Evolutionary conservation across 352 stramenopile genomes (phyloP).

Genomic region (Phytophthora pistaciae): DNA sequence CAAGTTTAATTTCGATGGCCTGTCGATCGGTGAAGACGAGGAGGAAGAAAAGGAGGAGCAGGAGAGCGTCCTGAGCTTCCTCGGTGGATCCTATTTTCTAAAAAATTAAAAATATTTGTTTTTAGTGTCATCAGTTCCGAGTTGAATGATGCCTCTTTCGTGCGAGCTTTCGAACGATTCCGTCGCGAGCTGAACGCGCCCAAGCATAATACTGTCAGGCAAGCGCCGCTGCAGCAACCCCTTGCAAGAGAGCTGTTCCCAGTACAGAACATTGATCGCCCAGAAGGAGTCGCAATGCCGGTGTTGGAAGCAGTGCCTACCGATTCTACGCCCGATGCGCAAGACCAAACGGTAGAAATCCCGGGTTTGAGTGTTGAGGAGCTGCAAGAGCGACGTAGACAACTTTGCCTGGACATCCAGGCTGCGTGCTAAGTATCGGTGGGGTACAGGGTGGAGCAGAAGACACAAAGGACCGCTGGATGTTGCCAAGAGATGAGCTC

Average conservation of each 20-base stretch:
- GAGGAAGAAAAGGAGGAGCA: slow-evolving; percentile 40
- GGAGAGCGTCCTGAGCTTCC: slow-evolving; percentile 56
- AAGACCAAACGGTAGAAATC: slow-evolving; percentile 8
- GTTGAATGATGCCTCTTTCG: slow-evolving; percentile 65
- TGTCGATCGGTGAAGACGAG: slow-evolving; percentile 61
- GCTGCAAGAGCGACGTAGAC: slow-evolving; percentile 45
- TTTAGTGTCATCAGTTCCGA: slow-evolving; percentile 62
- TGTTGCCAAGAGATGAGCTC: slow-evolving; percentile 35
- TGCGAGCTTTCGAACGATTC: slow-evolving; percentile 60
- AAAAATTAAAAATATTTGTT: too few species aligned
- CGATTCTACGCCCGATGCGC: not conserved
- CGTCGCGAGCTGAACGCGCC: slow-evolving; percentile 43
- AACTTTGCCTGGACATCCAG: slow-evolving; percentile 67
- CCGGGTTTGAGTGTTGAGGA: slow-evolving; percentile 19
- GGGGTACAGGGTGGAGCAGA: slow-evolving; percentile 16
- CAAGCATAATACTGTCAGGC: slow-evolving; percentile 2
- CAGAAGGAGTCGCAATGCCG: not conserved
- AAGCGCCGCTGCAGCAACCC: slow-evolving; percentile 12
- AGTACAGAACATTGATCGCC: not conserved
- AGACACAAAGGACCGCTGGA: slow-evolving; percentile 20
- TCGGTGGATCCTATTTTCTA: slow-evolving; percentile 59
- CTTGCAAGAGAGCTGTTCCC: slow-evolving; percentile 37
- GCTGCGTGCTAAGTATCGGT: slow-evolving; percentile 48
- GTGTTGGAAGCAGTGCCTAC: not conserved
- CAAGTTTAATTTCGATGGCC: slow-evolving; percentile 70